phyloP scores from a whole-genome alignment of 176 grass and related monocot species.

The Aegilops sharonensis region DNA sequence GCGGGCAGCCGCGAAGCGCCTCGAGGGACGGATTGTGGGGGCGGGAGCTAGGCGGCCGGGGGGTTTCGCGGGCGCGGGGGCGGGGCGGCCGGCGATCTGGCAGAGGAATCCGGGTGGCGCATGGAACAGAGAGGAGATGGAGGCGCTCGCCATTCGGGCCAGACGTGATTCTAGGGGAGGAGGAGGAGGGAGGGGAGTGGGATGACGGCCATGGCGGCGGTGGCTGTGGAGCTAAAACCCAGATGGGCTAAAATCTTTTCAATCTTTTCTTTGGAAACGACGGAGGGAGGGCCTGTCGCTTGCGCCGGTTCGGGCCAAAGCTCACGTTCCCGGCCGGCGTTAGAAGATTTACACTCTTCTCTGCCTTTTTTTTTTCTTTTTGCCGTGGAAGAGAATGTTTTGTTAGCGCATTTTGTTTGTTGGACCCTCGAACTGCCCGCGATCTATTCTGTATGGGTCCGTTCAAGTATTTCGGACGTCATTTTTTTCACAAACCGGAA shows the following conservation, averaged over 20 bases:
- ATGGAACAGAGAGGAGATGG: background rate
- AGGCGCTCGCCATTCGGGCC: constrained; percentile 12
- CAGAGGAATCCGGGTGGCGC: constrained; percentile 9
- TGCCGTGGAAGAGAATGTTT: no score
- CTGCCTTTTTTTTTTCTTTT: no score
- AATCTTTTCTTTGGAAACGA: background rate
- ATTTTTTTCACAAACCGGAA: no score
- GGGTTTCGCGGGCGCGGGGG: background rate
- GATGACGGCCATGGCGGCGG: constrained; percentile 25
- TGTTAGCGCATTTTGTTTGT: no score
- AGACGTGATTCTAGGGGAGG: background rate
- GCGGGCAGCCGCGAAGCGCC: constrained; percentile 24
- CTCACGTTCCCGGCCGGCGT: background rate
- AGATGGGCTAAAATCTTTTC: constrained; percentile 13
- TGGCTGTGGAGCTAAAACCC: constrained; percentile 32
- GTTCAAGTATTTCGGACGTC: no score
- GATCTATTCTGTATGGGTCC: no score
- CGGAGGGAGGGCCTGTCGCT: background rate
- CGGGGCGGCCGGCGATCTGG: background rate
- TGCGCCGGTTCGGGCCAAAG: background rate
- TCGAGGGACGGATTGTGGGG: constrained; percentile 20
- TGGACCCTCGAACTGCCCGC: no score
- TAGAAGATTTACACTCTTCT: no score
- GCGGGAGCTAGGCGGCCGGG: no score
- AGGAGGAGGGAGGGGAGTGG: background rate